These are phyloP conservation scores for Fallopia convolvulus DNA, from an alignment of 148 eudicot genomes.

Conservation along the genomic window DNA sequence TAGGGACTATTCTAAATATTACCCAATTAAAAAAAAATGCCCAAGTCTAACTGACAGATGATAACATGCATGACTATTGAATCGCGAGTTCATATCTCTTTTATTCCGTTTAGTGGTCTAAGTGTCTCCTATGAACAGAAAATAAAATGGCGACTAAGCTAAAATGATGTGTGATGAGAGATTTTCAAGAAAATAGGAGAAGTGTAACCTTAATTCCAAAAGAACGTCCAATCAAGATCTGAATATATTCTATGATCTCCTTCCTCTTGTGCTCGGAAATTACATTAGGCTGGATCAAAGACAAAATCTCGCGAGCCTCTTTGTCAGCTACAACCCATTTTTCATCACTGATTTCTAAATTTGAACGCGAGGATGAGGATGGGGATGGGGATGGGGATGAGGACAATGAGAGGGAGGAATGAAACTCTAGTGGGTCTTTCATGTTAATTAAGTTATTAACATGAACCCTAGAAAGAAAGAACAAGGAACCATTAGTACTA, in stretches of 20 bases:
- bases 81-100: too few relatives aligned
- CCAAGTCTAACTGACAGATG: too few relatives aligned
- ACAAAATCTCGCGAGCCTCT: slow-evolving; percentile 21
- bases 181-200: background rate
- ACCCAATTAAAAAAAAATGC: background rate
- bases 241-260: slow-evolving; percentile 30
- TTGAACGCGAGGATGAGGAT: slow-evolving; percentile 19
- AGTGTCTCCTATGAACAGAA: too few relatives aligned
- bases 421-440: slow-evolving; percentile 19
- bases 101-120: too few relatives aligned
- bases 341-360: slow-evolving; percentile 16
- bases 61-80: too few relatives aligned
- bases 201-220: slow-evolving; percentile 23
- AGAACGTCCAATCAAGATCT: slow-evolving; percentile 23
- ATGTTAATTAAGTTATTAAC: slow-evolving; percentile 17
- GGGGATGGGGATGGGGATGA: slow-evolving; percentile 24
- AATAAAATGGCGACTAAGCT: background rate
- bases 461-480: slow-evolving; percentile 19
- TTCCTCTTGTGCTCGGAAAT: slow-evolving; percentile 30
- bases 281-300: slow-evolving; percentile 25
- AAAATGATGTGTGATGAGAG: background rate
- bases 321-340: slow-evolving; percentile 28
- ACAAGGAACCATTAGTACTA: slow-evolving; percentile 12
- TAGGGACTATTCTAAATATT: too few relatives aligned
- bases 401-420: slow-evolving; percentile 14